Percentiles rank a stretch among this genome's conserved stretches.
Evolutionary conservation across 495 filamentous ascomycete genomes (phyloP).

Genomic region (Aspergillus hancockii): DNA sequence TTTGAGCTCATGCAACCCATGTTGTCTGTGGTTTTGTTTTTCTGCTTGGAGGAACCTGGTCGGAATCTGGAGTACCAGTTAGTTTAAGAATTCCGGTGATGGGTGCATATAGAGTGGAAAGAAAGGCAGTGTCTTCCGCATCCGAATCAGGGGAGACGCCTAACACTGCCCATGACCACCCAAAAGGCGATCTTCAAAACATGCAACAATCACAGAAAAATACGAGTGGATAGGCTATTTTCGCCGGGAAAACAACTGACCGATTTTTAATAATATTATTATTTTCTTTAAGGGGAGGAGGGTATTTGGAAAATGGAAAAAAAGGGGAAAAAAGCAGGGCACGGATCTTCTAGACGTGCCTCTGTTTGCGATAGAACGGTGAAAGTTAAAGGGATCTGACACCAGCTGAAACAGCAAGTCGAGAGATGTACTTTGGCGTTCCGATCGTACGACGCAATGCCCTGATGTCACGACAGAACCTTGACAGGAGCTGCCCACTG

Average conservation of each 20-base stretch:
- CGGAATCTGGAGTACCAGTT: not conserved
- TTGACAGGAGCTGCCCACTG: not conserved
- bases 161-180: conserved; percentile 1
- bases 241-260: conserved; percentile 6
- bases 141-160: conserved; percentile 9
- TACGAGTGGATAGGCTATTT: conserved; percentile 4
- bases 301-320: not conserved
- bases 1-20: conserved; percentile 51
- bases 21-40: conserved; percentile 13
- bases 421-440: not conserved
- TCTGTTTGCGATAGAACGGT: not conserved
- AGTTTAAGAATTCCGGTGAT: not conserved
- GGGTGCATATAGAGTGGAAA: not conserved
- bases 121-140: not conserved
- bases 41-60: not conserved
- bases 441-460: not conserved
- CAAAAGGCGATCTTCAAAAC: not conserved
- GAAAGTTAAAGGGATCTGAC: not conserved
- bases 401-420: not conserved
- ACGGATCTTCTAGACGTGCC: not conserved
- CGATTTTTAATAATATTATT: conserved; percentile 1
- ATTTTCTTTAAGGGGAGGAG: not conserved
- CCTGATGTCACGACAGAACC: not conserved
- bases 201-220: not conserved
- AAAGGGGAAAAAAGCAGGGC: not conserved